Conservation (phyloP, 2,329 filamentous ascomycete genomes). For the Cryphonectria parasitica region DNA sequence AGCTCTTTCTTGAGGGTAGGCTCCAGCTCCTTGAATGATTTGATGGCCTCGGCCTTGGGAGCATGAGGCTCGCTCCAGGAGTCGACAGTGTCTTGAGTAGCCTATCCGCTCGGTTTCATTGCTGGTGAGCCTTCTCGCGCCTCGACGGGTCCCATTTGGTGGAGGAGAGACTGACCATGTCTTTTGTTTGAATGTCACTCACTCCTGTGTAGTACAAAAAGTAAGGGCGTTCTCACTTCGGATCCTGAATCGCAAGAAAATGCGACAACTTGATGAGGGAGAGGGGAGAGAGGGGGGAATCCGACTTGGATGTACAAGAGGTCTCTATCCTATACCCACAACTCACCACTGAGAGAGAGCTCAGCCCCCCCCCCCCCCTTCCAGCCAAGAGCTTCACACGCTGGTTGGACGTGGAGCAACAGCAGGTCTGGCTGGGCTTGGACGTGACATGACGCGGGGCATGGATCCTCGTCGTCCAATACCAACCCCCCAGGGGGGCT, state of each 20-base stretch:
- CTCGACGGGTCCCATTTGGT: background rate
- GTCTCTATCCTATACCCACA: background rate
- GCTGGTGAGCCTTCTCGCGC: conserved; percentile 12
- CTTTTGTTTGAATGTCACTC: background rate
- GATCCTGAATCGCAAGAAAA: background rate
- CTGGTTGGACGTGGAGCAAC: conserved; percentile 10
- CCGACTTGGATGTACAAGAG: background rate
- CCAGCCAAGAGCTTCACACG: conserved; percentile 21
- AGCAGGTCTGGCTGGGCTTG: background rate
- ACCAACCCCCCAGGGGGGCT: conserved; percentile 3
- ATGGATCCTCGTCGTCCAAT: conserved; percentile 18
- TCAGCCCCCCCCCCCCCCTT: conserved; percentile 14
- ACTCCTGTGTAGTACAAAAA: background rate
- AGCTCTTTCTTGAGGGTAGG: conserved; percentile 56
- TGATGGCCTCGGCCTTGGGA: conserved; percentile 55
- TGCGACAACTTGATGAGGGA: background rate
- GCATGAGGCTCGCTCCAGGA: conserved; percentile 50
- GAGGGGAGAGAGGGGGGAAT: too few relatives aligned
- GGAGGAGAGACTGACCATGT: conserved; percentile 19
- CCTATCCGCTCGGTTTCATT: conserved; percentile 38
- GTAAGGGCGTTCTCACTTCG: background rate
- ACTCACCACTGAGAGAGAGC: conserved; percentile 25
- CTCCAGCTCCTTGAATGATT: conserved; percentile 53
- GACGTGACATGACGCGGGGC: conserved; percentile 7
- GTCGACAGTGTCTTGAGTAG: conserved; percentile 57